These are phyloP conservation scores for Hordeum pubiflorum DNA, from an alignment of 202 grass and related monocot species.

Conservation along the genomic window DNA sequence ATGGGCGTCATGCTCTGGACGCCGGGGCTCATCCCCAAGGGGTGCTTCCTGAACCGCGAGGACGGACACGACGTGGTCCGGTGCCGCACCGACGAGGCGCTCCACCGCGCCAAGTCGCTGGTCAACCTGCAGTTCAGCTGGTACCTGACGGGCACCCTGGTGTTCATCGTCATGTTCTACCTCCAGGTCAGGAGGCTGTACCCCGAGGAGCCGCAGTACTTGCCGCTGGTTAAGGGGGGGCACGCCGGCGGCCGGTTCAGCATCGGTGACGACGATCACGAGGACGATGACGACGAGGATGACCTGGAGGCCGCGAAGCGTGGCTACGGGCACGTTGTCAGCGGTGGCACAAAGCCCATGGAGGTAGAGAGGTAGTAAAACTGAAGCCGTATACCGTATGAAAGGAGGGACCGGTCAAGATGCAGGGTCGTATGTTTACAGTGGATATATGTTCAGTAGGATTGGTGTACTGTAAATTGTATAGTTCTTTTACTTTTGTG, in stretches of 20 bases:
- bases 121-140: constrained; percentile 93
- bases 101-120: constrained; percentile 72
- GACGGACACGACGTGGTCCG: constrained; percentile 70
- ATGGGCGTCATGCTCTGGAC: constrained; percentile 95
- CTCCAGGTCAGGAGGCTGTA: constrained; percentile 45
- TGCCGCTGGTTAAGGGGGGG: constrained; percentile 50
- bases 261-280: constrained; percentile 24
- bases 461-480: neutral
- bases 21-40: constrained; percentile 54
- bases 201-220: constrained; percentile 58
- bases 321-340: constrained; percentile 22
- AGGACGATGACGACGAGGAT: constrained; percentile 56
- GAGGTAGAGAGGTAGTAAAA: constrained; percentile 32
- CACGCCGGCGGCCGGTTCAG: constrained; percentile 20
- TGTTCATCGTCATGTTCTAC: constrained; percentile 53
- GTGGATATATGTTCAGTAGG: neutral
- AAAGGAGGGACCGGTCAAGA: neutral
- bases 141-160: constrained; percentile 61
- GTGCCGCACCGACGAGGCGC: constrained; percentile 55
- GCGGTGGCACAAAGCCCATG: neutral
- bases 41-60: constrained; percentile 71
- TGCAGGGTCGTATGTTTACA: neutral
- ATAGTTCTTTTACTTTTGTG: neutral
- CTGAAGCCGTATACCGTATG: neutral
- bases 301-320: constrained; percentile 49